A percentile compares a stretch with the other conserved stretches of the same genome.
Evolutionary conservation across 768 basidiomycete genomes (phyloP).

Genomic region (Leccinum pellstonianum): DNA sequence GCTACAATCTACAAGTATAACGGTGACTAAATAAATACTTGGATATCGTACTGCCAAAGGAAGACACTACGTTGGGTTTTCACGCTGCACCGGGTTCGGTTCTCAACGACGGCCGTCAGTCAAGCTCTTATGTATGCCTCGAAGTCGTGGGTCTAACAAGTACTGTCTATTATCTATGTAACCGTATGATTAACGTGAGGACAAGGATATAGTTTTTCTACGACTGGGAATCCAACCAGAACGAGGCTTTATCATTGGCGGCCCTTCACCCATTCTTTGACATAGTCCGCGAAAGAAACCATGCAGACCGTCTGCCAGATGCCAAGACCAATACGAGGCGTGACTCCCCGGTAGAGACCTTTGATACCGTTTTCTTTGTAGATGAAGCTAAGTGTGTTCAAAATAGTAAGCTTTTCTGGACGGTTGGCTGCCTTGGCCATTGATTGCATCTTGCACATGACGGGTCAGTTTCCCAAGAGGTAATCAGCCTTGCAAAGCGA

Average conservation of each 20-base stretch:
- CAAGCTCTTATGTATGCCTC: too few relatives aligned
- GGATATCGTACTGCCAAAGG: too few relatives aligned
- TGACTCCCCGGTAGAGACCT: constrained; percentile 96
- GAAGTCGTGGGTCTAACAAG: too few relatives aligned
- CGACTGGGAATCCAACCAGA: constrained; percentile 5
- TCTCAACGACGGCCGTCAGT: background rate
- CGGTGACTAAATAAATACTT: too few relatives aligned
- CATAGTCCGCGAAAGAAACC: constrained; percentile 97
- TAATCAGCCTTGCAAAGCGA: background rate
- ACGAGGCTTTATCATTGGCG: constrained; percentile 20
- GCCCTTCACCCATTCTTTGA: constrained; percentile 78
- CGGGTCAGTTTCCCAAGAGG: constrained; percentile 4
- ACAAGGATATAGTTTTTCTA: constrained; percentile 28
- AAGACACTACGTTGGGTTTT: too few relatives aligned
- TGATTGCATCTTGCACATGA: constrained; percentile 86
- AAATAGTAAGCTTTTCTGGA: constrained; percentile 87
- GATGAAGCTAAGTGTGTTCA: constrained; percentile 90
- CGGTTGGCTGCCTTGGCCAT: constrained; percentile 88
- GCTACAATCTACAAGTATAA: too few relatives aligned
- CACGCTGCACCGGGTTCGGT: too few relatives aligned
- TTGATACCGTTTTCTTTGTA: constrained; percentile 96
- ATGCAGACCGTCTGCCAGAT: constrained; percentile 99
- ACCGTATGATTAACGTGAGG: constrained; percentile 15
- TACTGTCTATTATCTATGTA: background rate
- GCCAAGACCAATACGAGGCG: constrained; percentile 93